Evolutionary conservation across 495 filamentous ascomycete genomes (phyloP), one percentile per base, ranked within the genome.

Genomic region (Penicillium desertorum): DNA sequence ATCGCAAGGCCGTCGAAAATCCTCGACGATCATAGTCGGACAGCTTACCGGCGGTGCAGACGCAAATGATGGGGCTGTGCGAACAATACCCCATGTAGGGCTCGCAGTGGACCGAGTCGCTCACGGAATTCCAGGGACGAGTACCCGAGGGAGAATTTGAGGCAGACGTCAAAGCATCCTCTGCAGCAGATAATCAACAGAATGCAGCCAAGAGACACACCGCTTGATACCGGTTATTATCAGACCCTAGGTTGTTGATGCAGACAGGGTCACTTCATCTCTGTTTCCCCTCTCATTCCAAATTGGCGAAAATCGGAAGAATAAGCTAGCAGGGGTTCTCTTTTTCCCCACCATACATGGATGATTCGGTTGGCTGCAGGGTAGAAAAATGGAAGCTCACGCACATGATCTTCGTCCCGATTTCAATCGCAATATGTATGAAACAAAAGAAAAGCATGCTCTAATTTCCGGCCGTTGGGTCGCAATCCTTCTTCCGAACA

Each of bases 401-500:
- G 48, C 43, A 45, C 29, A 56, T 59, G 45, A 55, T 59, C 46
- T 22, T 22, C 51, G 39, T n/a, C 39, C 27, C 45, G 46, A 45
- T 48, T 50, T 39, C 22, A 17, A 41, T 43, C 36, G 23, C 11
- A 52, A 53, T 43, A 43, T 43, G 51, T 29, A 42, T 30, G 36
- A 52, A 52, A 52, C 32, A 23, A 52, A 29, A 32, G 48, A 42
- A 46, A n/a, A 17, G 16, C n/a, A n/a, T 9, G 16, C 36, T 9
- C 6, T 32, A 17, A 34, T 25, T 43, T 43, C n/a, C 36, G 36
- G 19, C 32, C 22, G 47, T 45, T 56, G 52, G 41, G 54, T 42
- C 50, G 37, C 43, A 60, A 65, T 62, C 36, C 25, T 54, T 51
- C 58, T 62, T 75, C 74, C 72, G 72, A 66, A 64, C 62, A 58